phyloP scores from a whole-genome alignment of 2,329 filamentous ascomycete species.

The Lizonia empirigonia region DNA sequence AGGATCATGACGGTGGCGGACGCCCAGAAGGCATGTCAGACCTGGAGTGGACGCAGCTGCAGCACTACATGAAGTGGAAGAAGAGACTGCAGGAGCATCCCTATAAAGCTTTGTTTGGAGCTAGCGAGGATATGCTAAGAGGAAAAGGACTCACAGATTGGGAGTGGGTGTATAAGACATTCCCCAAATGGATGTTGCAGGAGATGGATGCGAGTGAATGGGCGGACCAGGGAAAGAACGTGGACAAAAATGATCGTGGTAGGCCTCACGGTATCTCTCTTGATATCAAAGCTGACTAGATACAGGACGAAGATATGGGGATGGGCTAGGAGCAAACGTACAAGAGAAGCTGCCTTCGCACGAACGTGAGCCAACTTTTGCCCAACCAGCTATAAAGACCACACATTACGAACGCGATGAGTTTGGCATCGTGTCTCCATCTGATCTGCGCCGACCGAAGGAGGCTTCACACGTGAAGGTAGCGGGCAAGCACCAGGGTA shows the following conservation, averaged over 20 bases:
- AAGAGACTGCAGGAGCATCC: conserved; percentile 48
- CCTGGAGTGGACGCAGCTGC: conserved; percentile 39
- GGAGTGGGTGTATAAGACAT: conserved; percentile 37
- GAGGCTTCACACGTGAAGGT: conserved; percentile 20
- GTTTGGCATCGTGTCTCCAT: conserved; percentile 38
- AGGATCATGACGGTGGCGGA: conserved; percentile 24
- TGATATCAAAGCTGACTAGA: background rate
- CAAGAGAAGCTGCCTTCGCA: background rate
- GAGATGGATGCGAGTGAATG: conserved; percentile 28
- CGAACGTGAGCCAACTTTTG: conserved; percentile 18
- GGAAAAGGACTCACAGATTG: conserved; percentile 41
- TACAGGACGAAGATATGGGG: background rate
- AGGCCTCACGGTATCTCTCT: background rate
- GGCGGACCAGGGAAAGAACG: background rate
- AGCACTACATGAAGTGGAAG: conserved; percentile 38
- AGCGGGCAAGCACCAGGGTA: background rate
- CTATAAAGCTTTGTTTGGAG: conserved; percentile 52
- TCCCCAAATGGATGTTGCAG: conserved; percentile 41
- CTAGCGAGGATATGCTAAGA: conserved; percentile 43
- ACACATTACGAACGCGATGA: conserved; percentile 25
- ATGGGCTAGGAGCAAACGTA: background rate
- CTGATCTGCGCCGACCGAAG: conserved; percentile 37
- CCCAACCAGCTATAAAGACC: conserved; percentile 22
- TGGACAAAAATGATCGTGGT: background rate
- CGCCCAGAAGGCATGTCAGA: conserved; percentile 35